Evolutionary conservation across 140 eudicot species (phyloP).

Genomic region (Oenanthe javanica): DNA sequence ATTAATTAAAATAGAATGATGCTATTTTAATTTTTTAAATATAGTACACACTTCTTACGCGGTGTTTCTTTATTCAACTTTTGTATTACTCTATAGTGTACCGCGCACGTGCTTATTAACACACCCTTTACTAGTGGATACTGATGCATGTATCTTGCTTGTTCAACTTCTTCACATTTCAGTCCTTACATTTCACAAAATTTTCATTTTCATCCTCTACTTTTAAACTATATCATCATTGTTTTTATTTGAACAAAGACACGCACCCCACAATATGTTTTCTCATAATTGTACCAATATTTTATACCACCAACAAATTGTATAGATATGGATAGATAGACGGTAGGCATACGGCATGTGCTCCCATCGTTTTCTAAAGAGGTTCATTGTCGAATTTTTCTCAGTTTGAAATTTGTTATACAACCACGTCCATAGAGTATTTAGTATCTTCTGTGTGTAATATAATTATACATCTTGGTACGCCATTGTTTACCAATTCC

Average conservation of each 20-base stretch:
- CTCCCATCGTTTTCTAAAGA: neutral
- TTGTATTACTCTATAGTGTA: neutral
- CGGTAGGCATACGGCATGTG: neutral
- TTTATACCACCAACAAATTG: neutral
- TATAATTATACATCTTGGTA: neutral
- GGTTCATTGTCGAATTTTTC: no score
- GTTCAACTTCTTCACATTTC: neutral
- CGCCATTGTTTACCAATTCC: constrained; percentile 3
- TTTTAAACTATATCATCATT: neutral
- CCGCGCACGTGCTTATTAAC: neutral
- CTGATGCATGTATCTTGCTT: constrained; percentile 3
- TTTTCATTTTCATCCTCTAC: neutral
- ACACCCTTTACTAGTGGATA: neutral
- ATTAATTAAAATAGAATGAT: neutral
- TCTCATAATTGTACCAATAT: neutral
- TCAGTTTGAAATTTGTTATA: neutral
- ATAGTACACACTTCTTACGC: neutral
- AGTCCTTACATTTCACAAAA: neutral
- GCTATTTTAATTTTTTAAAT: neutral
- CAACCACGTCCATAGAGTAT: neutral
- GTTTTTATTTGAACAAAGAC: neutral
- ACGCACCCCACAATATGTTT: neutral
- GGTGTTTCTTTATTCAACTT: neutral
- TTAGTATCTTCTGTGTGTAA: no score
- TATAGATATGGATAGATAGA: neutral